Base-by-base conservation (phyloP, 2,329 filamentous ascomycete species). In the Westerdykella sp. region DNA sequence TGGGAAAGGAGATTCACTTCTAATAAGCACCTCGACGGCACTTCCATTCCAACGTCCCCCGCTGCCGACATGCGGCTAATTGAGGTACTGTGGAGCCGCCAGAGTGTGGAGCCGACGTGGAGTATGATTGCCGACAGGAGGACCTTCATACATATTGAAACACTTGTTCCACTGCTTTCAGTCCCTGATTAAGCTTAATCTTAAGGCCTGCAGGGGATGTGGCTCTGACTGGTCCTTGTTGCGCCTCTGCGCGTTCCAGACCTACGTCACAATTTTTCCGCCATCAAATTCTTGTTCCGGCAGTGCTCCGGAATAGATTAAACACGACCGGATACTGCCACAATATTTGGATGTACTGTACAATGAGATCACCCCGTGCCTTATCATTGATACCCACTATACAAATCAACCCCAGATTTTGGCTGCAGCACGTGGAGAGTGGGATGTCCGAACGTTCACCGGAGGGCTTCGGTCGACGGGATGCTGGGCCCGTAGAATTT, bases 101-200 rank as follows among this genome's bases (percentile, higher is more conserved):
- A 44, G 25, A 41, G 25, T 47, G 47, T 44, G 48, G 48, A 50
- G 48, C 48, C 48, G 43, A 44, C 44, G 46, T 44, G 32, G 25
- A 37, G 39, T 37, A 15, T 47, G 42, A 46, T 32, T 50, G 38
- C 45, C 48, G 48, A 43, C 48, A 43, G 36, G 34, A 34, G 32
- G 44, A 31, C 34, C 32, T 43, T 37, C 28, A 12, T 18, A 12
- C 32, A 42, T 6, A 46, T 44, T 43, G 44, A 47, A 44, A 47
- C 44, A 41, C 16, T 44, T 38, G 34, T 39, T 42, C 46, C 43
- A 46, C 41, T 42, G 36, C 39, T 40, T 38, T 41, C 32, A 40
- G 23, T 28, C 16, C 12, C 25, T 44, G 44, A 49, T 49, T 46
- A 49, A 46, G 41, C 41, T 44, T 46, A 46, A 41, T 30, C 41